A percentile compares a stretch with the other conserved stretches of the same genome.
phyloP scores from a whole-genome alignment of 208 protist genomes.

The Leishmania amazonensis region DNA sequence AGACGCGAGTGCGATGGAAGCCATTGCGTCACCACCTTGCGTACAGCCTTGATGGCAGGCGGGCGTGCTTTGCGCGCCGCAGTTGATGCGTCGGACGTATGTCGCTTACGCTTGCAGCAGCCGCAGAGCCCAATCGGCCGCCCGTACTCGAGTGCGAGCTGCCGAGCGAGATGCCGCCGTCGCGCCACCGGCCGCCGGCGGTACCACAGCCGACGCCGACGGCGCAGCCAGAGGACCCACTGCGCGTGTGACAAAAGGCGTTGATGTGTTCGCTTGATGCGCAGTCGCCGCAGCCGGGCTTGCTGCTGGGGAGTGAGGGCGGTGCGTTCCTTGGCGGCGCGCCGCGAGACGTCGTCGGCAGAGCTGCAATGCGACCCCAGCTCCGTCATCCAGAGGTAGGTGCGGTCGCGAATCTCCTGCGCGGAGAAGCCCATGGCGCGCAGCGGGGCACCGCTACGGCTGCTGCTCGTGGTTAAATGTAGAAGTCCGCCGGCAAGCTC shows the following conservation, averaged over 20 bases:
- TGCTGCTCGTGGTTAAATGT: background rate
- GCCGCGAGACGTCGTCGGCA: background rate
- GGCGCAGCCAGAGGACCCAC: constrained; percentile 49
- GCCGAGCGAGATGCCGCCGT: constrained; percentile 16
- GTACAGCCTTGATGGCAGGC: background rate
- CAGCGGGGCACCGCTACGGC: background rate
- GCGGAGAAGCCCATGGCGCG: constrained; percentile 22
- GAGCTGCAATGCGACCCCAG: background rate
- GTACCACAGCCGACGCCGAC: constrained; percentile 46
- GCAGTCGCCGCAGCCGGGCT: constrained; percentile 17
- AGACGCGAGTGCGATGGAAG: constrained; percentile 60
- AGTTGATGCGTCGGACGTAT: background rate
- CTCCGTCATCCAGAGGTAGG: constrained; percentile 29
- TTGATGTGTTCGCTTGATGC: constrained; percentile 38
- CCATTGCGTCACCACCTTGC: constrained; percentile 31
- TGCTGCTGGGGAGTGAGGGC: constrained; percentile 13
- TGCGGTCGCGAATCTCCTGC: constrained; percentile 31
- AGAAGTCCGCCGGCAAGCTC: background rate
- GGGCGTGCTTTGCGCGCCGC: background rate
- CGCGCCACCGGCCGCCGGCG: constrained; percentile 33
- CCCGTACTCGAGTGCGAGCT: constrained; percentile 25
- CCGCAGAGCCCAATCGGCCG: constrained; percentile 27
- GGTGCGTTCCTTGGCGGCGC: background rate
- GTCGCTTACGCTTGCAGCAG: constrained; percentile 15
- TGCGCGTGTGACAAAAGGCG: constrained; percentile 40